Base-by-base conservation (phyloP, 169 alveolate genomes). In the Cryptosporidium sp. region DNA sequence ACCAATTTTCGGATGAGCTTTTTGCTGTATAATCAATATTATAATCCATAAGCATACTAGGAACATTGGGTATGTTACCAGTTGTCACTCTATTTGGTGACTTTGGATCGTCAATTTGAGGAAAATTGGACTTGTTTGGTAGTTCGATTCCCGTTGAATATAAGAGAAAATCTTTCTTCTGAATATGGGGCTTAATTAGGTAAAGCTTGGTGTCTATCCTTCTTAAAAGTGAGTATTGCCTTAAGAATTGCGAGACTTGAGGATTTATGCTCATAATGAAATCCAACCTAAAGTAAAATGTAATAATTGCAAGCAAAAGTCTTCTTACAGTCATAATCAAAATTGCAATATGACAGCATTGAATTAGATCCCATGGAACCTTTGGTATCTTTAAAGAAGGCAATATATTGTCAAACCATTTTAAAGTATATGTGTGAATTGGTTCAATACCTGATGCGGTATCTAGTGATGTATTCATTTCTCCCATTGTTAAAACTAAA, bases 261-360 rank as follows among this genome's bases (percentile, higher is more conserved):
- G 89, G 89, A 80, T 80, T 80, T 26, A 80, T 80, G 9, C 80
- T 80, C 89, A 80, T 80, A 48, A 80, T 80, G 62, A 80, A 80
- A 39, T 80, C 89, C 35, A 80, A 62, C 37, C 89, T 80, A 80
- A 80, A 80, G 37, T 80, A 80, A 59, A 80, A 80, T 8, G 89
- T 80, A 16, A 80, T 62, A 23, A 80, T 31, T 12, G 89, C 55
- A 12, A 80, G 50, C 21, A 80, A 39, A 12, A 80, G 59, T 41
- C 75, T 80, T 80, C 89, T 80, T 41, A 80, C 89, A 1, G 89
- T 80, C 89, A 80, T 80, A 26, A 80, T 80, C 45, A 80, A 69
- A 33, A 80, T 41, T 10, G 75, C 41, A n/a, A 80, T 80, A 29
- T 80, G 89, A 5, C 80, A 69, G 21, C 41, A 59, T 45, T 80